phyloP scores from a whole-genome alignment of 2,329 filamentous ascomycete genomes.

The Pestalotiopsis sp. region DNA sequence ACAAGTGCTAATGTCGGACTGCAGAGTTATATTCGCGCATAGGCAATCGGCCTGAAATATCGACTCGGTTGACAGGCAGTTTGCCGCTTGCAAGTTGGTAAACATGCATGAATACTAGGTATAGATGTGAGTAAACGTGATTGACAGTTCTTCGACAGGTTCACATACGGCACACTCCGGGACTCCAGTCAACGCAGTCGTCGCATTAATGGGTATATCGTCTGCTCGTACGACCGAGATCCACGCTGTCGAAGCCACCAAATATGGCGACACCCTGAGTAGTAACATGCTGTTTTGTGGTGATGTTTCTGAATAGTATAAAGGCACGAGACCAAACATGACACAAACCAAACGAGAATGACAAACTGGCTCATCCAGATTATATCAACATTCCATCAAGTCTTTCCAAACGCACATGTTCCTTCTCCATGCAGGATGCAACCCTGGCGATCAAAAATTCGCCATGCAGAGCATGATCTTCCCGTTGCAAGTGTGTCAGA shows the following conservation, averaged over 20 bases:
- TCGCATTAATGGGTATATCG: neutral
- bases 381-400: neutral
- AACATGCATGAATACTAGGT: conserved; percentile 8
- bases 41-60: neutral
- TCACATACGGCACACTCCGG: conserved; percentile 1
- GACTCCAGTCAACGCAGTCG: neutral
- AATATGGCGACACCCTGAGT: neutral
- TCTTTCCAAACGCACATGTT: neutral
- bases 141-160: no score
- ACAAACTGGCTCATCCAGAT: neutral
- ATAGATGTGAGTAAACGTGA: neutral
- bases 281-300: neutral
- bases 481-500: conserved; percentile 7
- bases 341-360: conserved; percentile 1
- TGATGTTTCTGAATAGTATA: neutral
- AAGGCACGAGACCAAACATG: neutral
- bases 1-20: conserved; percentile 7
- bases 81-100: neutral
- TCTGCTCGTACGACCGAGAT: neutral
- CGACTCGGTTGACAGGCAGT: neutral
- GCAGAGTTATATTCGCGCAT: conserved; percentile 4
- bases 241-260: neutral
- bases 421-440: neutral
- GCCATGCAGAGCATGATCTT: conserved; percentile 6
- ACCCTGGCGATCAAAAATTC: neutral